Evolutionary conservation across 768 basidiomycete genomes (phyloP), one percentile per base, ranked within the genome.

Genomic region (Boletus speciosus): DNA sequence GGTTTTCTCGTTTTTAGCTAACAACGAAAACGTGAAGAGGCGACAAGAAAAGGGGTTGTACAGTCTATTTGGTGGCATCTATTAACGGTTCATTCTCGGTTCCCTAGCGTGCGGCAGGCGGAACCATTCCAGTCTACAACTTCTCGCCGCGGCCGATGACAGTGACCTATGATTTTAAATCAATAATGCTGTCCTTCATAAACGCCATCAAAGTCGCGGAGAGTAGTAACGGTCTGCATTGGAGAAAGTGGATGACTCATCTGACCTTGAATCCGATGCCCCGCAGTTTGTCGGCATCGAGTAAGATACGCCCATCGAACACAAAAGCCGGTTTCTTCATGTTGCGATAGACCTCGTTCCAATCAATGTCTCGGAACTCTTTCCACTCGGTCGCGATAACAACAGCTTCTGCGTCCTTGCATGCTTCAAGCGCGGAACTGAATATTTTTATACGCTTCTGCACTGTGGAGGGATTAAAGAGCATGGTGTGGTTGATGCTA

Each of bases 271-370:
- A 98, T 37, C 96, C 96, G 65, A 98, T 97, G 66, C 82, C 70
- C 63, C 81, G 81, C 58, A 98, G 78, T 70, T 83, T 81, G 47
- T 85, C 84, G 10, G 82, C 84, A 66, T 98, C 90, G 41, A 98
- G 79, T 65, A 98, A 79, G 57, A 97, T 76, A 32, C 94, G 83
- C 5, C 94, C 94, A 68, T 98, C 96, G 65, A 98, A 98, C 59
- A 99, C 81, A 67, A 97, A 98, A 5, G 97, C 96, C n/a, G 97
- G 97, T 79, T 98, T 97, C 66, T 88, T 90, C 93, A 98, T 98
- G 65, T 78, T 74, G 47, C 75, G 71, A 74, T 98, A 97, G 39
- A 98, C 88, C 35, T 76, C 75, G 62, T 82, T 70, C 97, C 97
- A 99, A 73, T 95, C 85, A 60, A 99, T 89, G 37, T 86, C 81